Conservation (phyloP, 257 asterid species). For the Solanum pinnatisectum region DNA sequence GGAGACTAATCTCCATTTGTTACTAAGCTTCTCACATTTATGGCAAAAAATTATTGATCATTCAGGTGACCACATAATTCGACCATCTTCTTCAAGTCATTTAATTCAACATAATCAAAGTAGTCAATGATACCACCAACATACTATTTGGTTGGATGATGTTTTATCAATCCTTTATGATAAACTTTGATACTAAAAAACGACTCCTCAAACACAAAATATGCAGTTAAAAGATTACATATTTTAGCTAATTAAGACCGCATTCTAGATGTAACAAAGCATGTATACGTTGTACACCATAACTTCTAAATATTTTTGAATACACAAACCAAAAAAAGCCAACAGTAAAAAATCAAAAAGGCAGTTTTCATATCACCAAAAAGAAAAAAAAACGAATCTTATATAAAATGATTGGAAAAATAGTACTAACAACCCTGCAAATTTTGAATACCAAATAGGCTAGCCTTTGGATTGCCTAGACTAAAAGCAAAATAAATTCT, state of each 20-base stretch:
- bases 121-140: neutral
- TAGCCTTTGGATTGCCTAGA: too few relatives aligned
- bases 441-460: neutral
- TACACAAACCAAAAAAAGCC: neutral
- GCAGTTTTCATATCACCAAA: neutral
- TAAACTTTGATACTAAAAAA: neutral
- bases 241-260: neutral
- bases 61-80: neutral
- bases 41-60: neutral
- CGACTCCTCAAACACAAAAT: neutral
- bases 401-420: neutral
- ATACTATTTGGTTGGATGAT: neutral
- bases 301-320: neutral
- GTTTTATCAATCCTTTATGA: neutral
- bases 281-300: neutral
- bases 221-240: neutral
- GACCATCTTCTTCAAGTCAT: neutral
- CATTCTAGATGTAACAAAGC: neutral
- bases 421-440: neutral
- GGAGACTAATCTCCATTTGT: neutral
- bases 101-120: neutral
- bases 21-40: neutral
- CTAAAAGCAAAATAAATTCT: too few relatives aligned
- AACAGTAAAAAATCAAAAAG: neutral
- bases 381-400: too few relatives aligned